A percentile compares a stretch with the other conserved stretches of the same genome.
Evolutionary conservation across 805 yeast species (phyloP).

Genomic region (Zygosaccharomyces siamensis): DNA sequence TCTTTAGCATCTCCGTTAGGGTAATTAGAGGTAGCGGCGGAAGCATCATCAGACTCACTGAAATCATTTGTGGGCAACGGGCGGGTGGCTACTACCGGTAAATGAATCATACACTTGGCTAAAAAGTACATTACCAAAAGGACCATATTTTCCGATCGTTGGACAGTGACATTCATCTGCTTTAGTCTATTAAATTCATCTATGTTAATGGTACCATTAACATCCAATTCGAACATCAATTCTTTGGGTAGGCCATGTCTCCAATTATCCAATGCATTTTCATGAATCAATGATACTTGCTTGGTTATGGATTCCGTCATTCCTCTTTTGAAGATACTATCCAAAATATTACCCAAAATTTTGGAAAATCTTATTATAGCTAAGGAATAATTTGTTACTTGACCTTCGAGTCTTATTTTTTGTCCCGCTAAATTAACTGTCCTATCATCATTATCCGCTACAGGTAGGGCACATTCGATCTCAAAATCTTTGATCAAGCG

Average conservation of each 20-base stretch:
- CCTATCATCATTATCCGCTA: constrained; percentile 51
- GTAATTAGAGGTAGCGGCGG: not conserved
- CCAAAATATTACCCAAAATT: constrained; percentile 68
- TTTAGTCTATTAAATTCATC: constrained; percentile 19
- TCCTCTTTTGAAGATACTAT: constrained; percentile 60
- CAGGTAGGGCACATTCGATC: constrained; percentile 82
- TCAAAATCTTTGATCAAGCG: constrained; percentile 73
- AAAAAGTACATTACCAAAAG: constrained; percentile 56
- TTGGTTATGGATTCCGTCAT: constrained; percentile 31
- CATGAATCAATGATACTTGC: constrained; percentile 40
- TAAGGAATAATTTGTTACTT: constrained; percentile 59
- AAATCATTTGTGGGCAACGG: constrained; percentile 23
- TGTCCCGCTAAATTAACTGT: constrained; percentile 42
- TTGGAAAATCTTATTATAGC: constrained; percentile 64
- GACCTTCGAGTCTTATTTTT: constrained; percentile 61
- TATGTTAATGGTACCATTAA: constrained; percentile 41
- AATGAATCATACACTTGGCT: constrained; percentile 57
- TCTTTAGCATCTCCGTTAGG: not conserved
- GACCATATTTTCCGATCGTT: constrained; percentile 45
- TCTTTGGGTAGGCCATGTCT: constrained; percentile 59
- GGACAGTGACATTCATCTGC: constrained; percentile 25
- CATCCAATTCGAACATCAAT: constrained; percentile 60
- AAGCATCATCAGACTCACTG: constrained; percentile 12
- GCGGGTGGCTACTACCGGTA: constrained; percentile 54
- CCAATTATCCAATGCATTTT: constrained; percentile 76